Conservation (phyloP, 331 rosid genomes). For the Quercus tomentella region DNA sequence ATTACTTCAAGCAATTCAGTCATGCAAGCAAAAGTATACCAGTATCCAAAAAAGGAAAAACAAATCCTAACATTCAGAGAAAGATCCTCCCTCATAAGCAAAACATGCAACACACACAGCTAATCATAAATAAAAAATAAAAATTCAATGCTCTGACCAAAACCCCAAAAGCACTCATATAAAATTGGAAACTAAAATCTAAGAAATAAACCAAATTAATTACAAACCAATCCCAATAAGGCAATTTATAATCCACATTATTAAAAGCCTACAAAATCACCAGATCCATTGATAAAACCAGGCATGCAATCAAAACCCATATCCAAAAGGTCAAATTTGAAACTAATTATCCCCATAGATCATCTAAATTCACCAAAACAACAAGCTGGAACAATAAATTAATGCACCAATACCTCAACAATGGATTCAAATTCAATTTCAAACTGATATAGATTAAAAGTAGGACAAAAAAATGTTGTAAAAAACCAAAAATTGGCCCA, state of each 20-base stretch:
- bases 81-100: conserved; percentile 8
- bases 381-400: not conserved
- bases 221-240: not conserved
- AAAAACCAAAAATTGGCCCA: conserved; percentile 20
- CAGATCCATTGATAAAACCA: conserved; percentile 54
- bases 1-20: not conserved
- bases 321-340: conserved; percentile 1
- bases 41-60: not conserved
- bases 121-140: conserved; percentile 1
- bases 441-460: not conserved
- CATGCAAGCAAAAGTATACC: not conserved
- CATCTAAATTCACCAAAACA: not conserved
- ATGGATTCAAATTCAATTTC: not conserved
- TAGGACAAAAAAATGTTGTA: not conserved
- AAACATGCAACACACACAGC: conserved; percentile 4
- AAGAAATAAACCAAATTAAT: not conserved
- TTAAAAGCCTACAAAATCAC: conserved; percentile 16
- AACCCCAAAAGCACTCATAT: conserved; percentile 10
- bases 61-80: not conserved
- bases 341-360: not conserved
- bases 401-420: not conserved
- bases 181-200: not conserved
- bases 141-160: not conserved
- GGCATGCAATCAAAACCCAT: conserved; percentile 45
- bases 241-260: conserved; percentile 8